phyloP scores from a whole-genome alignment of 345 rosid genomes.

The Lepidium aucheri region DNA sequence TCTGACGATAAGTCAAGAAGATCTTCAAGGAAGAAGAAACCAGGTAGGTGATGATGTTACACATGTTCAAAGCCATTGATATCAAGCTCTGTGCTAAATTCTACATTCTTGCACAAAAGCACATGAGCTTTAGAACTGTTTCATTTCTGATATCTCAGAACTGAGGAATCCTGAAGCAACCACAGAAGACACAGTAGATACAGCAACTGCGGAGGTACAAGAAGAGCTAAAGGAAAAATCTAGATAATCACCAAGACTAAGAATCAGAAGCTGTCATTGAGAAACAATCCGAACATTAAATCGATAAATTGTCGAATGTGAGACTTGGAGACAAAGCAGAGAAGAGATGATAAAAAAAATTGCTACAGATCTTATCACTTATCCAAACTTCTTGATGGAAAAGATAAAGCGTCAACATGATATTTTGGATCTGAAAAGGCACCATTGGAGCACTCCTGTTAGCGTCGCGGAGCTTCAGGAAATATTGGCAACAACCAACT shows the following conservation, averaged over 20 bases:
- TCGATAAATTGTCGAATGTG: neutral
- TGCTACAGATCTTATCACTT: slow-evolving; percentile 25
- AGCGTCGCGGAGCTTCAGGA: slow-evolving; percentile 42
- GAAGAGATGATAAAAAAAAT: slow-evolving; percentile 39
- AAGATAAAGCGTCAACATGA: neutral
- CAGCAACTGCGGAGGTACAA: neutral
- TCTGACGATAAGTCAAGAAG: slow-evolving; percentile 23
- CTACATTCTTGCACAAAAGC: neutral
- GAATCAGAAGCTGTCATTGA: neutral
- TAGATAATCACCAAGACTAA: neutral
- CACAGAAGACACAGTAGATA: neutral
- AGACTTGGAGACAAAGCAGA: neutral
- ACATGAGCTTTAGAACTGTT: neutral
- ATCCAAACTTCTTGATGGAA: slow-evolving; percentile 59
- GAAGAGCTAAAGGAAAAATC: neutral
- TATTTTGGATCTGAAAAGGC: slow-evolving; percentile 37
- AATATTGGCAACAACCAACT: slow-evolving; percentile 23
- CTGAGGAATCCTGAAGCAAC: slow-evolving; percentile 10
- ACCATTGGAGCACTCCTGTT: slow-evolving; percentile 45
- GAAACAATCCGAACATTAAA: neutral
- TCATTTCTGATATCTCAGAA: slow-evolving; percentile 10
- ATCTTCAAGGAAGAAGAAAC: slow-evolving; percentile 35
- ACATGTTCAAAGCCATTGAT: neutral
- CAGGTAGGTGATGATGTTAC: slow-evolving; percentile 27
- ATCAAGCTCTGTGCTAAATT: neutral